These are phyloP conservation scores for Mortierella sp. DNA, from an alignment of 371 early-diverging fungal genomes.

Conservation along the genomic window DNA sequence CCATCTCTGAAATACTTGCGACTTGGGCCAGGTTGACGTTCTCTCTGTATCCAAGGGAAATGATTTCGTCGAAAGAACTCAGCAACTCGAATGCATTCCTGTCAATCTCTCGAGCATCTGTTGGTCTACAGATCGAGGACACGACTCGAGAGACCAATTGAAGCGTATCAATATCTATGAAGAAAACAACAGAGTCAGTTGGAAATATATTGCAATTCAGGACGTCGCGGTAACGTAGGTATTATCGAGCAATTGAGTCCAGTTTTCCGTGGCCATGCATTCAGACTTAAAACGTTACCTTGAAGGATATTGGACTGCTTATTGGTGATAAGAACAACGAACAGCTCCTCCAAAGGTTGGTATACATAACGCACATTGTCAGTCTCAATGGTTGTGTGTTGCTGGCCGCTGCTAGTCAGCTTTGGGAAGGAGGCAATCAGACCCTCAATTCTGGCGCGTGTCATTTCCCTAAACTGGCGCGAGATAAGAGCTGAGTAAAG, in stretches of 20 bases:
- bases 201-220: too few relatives aligned
- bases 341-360: constrained; percentile 97
- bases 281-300: constrained; percentile 91
- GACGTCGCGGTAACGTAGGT: too few relatives aligned
- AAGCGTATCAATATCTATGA: constrained; percentile 82
- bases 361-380: constrained; percentile 97
- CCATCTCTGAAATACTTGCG: constrained; percentile 94
- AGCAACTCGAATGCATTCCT: constrained; percentile 92
- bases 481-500: constrained; percentile 81
- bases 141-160: constrained; percentile 95
- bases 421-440: constrained; percentile 96
- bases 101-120: constrained; percentile 78
- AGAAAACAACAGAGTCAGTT: too few relatives aligned
- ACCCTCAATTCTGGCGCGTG: constrained; percentile 96
- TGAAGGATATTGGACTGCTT: constrained; percentile 85
- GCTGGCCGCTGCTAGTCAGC: constrained; percentile 89
- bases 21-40: constrained; percentile 89
- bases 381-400: constrained; percentile 97
- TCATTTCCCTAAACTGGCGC: constrained; percentile 97
- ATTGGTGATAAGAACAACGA: constrained; percentile 67
- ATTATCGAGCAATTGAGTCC: too few relatives aligned
- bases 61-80: constrained; percentile 96
- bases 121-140: constrained; percentile 91
- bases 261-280: too few relatives aligned
- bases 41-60: constrained; percentile 84